Evolutionary conservation across 108 stramenopile genomes (phyloP).

Genomic region (Aurantiochytrium sp.): DNA sequence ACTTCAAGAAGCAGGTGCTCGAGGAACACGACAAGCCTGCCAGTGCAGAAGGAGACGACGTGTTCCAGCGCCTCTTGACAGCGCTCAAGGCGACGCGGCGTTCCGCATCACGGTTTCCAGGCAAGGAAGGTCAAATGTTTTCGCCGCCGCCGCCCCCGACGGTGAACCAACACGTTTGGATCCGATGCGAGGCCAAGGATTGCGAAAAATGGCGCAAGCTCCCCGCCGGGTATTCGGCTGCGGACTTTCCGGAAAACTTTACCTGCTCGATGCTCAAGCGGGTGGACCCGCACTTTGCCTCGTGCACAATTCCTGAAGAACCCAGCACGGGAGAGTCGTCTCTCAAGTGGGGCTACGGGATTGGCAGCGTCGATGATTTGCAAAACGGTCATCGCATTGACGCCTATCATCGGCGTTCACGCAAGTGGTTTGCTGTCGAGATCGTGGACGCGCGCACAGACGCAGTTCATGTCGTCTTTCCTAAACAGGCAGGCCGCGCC

Average conservation of each 20-base stretch:
- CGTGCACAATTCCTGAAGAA: background rate
- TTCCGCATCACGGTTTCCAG: background rate
- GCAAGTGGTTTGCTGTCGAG: background rate
- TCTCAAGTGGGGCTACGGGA: slow-evolving; percentile 1
- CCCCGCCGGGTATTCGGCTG: background rate
- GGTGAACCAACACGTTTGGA: background rate
- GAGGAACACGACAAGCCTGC: slow-evolving; percentile 3
- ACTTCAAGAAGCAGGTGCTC: background rate
- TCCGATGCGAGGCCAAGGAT: background rate
- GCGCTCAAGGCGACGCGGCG: background rate
- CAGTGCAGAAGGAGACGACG: background rate
- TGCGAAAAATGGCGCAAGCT: slow-evolving; percentile 16
- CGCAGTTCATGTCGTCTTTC: background rate
- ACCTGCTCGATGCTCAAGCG: background rate
- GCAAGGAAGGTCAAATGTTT: background rate
- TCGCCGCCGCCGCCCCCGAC: background rate
- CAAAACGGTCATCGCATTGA: background rate
- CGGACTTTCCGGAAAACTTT: background rate
- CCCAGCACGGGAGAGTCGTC: background rate
- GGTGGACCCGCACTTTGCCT: background rate
- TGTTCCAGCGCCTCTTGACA: background rate
- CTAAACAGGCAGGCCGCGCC: background rate
- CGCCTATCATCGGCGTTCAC: background rate
- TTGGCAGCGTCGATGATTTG: background rate
- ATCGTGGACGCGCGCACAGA: background rate